Conservation (phyloP, 768 basidiomycete genomes). For the Leccinum fibrillosum region DNA sequence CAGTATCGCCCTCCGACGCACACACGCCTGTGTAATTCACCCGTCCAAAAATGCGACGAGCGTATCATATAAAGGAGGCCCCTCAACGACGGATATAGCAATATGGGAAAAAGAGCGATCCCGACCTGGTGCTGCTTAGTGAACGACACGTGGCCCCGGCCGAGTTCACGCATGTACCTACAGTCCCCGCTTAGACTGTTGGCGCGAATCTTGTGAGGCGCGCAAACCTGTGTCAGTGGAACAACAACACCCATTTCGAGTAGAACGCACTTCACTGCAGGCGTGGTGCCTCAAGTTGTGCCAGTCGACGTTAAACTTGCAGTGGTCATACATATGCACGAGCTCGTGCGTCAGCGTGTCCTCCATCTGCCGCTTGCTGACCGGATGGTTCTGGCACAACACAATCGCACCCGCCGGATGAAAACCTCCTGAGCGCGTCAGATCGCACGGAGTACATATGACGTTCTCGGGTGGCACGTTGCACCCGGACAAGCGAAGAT, state of each 20-base stretch:
- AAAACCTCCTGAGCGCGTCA: slow-evolving; percentile 76
- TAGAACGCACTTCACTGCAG: slow-evolving; percentile 81
- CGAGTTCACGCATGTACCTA: slow-evolving; percentile 76
- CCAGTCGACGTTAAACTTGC: slow-evolving; percentile 94
- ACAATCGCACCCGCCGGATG: slow-evolving; percentile 76
- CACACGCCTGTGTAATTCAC: slow-evolving; percentile 62
- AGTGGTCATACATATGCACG: slow-evolving; percentile 93
- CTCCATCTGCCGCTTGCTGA: slow-evolving; percentile 85
- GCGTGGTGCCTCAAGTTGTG: slow-evolving; percentile 88
- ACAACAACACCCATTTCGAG: not conserved
- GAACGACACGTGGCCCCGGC: slow-evolving; percentile 73
- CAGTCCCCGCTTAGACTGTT: slow-evolving; percentile 95
- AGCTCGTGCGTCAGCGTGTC: slow-evolving; percentile 92
- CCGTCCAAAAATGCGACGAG: slow-evolving; percentile 6
- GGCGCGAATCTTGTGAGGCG: slow-evolving; percentile 76
- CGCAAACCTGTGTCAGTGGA: not conserved
- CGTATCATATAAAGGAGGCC: not conserved
- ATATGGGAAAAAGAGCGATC: slow-evolving; percentile 2
- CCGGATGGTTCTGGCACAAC: slow-evolving; percentile 82
- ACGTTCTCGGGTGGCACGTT: slow-evolving; percentile 70
- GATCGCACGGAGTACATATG: slow-evolving; percentile 81
- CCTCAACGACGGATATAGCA: slow-evolving; percentile 10
- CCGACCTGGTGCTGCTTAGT: slow-evolving; percentile 92
- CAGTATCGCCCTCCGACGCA: slow-evolving; percentile 79
- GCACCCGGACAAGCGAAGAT: slow-evolving; percentile 74